Evolutionary conservation across 208 protist genomes (phyloP), one percentile per base, ranked within the genome.

Genomic region (Leptomonas seymouri): DNA sequence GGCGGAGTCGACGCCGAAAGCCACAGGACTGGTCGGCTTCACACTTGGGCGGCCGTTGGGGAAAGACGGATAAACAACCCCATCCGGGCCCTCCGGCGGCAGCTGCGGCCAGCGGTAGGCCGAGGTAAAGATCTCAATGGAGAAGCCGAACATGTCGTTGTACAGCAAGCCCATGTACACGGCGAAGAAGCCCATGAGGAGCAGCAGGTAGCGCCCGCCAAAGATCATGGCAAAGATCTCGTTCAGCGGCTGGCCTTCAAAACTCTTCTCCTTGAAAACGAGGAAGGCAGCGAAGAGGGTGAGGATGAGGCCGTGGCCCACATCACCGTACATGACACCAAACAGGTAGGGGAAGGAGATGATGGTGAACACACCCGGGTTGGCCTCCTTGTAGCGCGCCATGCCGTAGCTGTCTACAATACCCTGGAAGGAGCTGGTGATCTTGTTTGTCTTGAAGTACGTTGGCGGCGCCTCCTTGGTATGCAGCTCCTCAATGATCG

Each of bases 291-390:
- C 83, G 31, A 93, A 65, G 34, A 96, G 53, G 8, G 95, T 76
- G 23, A 99, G 80, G 20, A 99, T 66, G 12, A 97, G 36, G 58
- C 98, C 99, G 89, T 99, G 99, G 48, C 98, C 98, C 2, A 99
- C 84, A 78, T 99, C 99, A 48, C 99, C 99, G 86, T 99, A 99
- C 99, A 99, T 99, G 61, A 99, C 95, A 57, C 94, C 98, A 72
- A 99, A 99, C 5, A 99, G 76, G 82, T 99, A 99, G 23, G 99
- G 99, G 84, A 99, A 99, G 31, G 97, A 99, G 55, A 99, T 91
- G 62, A 99, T 96, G 31, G 98, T 97, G 69, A 99, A 98, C 23
- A 98, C 93, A 28, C 91, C 96, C 7, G 95, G 92, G 80, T 98
- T 98, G 31, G 98, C 73, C 65, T 98, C 95, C 63, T 95, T 90